Evolutionary conservation across 176 grass and related monocot species (phyloP).

Genomic region (Triticum aestivum): IWGSC_CS_RefSeq_v2.1 NC_057808.1:560732001-560732500

Average conservation of each 20-base stretch:
- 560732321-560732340: too few relatives aligned
- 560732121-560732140: constrained; percentile 70
- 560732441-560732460: not conserved
- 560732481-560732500: not conserved
- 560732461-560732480: not conserved
- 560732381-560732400: too few relatives aligned
- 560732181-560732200: constrained; percentile 88
- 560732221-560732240: constrained; percentile 46
- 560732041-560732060: constrained; percentile 87
- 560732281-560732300: too few relatives aligned
- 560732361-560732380: too few relatives aligned
- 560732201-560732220: constrained; percentile 81
- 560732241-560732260: constrained; percentile 78
- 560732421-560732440: not conserved
- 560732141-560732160: constrained; percentile 67
- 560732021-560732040: constrained; percentile 58
- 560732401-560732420: too few relatives aligned
- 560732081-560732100: constrained; percentile 60
- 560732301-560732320: too few relatives aligned
- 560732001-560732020: constrained; percentile 23
- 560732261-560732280: not conserved
- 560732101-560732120: constrained; percentile 58
- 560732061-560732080: constrained; percentile 92
- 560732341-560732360: too few relatives aligned
- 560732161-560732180: constrained; percentile 60